Evolutionary conservation across 768 basidiomycete genomes (phyloP).

Genomic region (Pleurotus giganteus): DNA sequence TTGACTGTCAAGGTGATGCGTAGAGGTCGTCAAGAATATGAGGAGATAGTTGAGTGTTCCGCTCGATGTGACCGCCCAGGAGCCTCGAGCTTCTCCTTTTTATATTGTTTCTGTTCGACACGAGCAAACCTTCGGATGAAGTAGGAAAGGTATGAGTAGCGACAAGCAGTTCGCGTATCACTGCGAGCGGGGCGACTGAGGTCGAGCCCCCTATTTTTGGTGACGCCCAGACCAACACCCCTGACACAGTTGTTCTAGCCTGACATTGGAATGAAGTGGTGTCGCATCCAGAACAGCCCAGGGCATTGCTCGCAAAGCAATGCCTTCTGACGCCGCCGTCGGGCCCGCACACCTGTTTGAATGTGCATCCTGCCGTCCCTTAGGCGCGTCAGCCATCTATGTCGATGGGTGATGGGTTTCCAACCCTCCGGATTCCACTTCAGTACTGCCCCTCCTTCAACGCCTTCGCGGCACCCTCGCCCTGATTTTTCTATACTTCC

Average conservation of each 20-base stretch:
- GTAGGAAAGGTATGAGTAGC: background rate
- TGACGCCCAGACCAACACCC: constrained; percentile 1
- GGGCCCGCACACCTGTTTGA: no score
- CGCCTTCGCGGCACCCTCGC: constrained; percentile 49
- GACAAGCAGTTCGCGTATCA: background rate
- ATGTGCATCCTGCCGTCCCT: no score
- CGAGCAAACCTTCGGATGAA: background rate
- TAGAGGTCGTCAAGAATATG: constrained; percentile 6
- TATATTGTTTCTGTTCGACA: background rate
- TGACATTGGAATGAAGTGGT: background rate
- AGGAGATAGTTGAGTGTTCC: constrained; percentile 5
- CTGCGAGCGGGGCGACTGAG: background rate
- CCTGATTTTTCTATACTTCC: background rate
- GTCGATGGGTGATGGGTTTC: constrained; percentile 45
- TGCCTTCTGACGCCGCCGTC: no score
- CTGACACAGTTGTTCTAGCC: background rate
- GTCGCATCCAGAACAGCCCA: background rate
- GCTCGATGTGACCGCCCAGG: background rate
- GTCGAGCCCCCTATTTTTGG: background rate
- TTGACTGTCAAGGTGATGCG: background rate
- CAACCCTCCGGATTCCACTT: constrained; percentile 52
- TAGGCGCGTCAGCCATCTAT: no score
- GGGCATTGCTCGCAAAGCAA: no score
- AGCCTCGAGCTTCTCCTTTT: constrained; percentile 5
- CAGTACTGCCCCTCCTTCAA: constrained; percentile 59